A percentile compares a stretch with the other conserved stretches of the same genome.
phyloP scores from a whole-genome alignment of 805 yeast genomes.

The Peterozyma toletana region DNA sequence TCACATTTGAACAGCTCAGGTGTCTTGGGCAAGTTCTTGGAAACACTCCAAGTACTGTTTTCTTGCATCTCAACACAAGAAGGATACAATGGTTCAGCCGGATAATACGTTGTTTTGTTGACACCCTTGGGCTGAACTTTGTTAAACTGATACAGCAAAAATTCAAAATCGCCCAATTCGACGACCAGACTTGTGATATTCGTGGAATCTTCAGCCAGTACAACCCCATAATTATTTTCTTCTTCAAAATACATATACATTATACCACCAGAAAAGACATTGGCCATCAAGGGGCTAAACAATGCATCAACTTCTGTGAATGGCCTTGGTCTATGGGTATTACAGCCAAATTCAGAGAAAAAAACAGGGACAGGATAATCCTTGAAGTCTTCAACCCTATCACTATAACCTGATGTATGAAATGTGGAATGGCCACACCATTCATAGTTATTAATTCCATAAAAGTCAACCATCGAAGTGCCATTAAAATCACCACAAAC shows the following conservation, averaged over 20 bases:
- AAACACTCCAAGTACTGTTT: conserved; percentile 14
- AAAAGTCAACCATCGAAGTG: conserved; percentile 55
- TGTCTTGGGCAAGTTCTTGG: conserved; percentile 26
- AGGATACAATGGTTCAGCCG: conserved; percentile 1
- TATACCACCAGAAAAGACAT: conserved; percentile 66
- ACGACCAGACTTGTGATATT: conserved; percentile 13
- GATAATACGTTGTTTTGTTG: conserved; percentile 4
- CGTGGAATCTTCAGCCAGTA: conserved; percentile 18
- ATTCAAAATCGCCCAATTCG: conserved; percentile 26
- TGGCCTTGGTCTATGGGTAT: conserved; percentile 49
- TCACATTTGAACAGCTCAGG: conserved; percentile 37
- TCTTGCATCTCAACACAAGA: conserved; percentile 4
- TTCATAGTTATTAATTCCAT: conserved; percentile 76
- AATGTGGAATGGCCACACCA: conserved; percentile 89
- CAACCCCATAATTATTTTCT: conserved; percentile 36
- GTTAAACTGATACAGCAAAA: conserved; percentile 24
- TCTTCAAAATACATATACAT: conserved; percentile 43
- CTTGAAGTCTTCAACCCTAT: conserved; percentile 51
- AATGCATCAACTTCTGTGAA: conserved; percentile 67
- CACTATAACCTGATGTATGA: conserved; percentile 64
- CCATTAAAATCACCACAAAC: conserved; percentile 35
- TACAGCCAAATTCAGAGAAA: conserved; percentile 78
- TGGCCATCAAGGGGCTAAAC: conserved; percentile 61
- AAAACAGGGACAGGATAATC: conserved; percentile 69
- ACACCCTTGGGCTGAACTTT: conserved; percentile 17